These are phyloP conservation scores for Apiospora hydei DNA, from an alignment of 2,329 filamentous ascomycete genomes.

Conservation along the genomic window DNA sequence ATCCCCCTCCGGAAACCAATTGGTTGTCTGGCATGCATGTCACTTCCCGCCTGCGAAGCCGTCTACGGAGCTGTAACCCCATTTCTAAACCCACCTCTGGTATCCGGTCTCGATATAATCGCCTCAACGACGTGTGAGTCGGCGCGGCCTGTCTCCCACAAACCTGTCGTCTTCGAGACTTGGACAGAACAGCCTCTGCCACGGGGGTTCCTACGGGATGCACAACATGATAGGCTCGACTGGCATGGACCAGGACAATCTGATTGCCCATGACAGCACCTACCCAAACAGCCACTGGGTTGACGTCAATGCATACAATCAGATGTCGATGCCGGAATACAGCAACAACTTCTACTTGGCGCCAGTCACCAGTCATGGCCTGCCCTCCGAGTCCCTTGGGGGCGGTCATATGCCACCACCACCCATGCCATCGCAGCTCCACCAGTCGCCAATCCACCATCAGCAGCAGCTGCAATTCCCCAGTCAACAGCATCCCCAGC, in stretches of 20 bases:
- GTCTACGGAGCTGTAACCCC: slow-evolving; percentile 10
- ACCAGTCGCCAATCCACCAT: slow-evolving; percentile 54
- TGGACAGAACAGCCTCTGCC: slow-evolving; percentile 3
- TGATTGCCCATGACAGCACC: slow-evolving; percentile 51
- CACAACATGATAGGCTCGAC: slow-evolving; percentile 55
- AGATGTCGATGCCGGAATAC: slow-evolving; percentile 76
- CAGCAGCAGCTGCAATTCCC: slow-evolving; percentile 38
- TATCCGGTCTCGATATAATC: slow-evolving; percentile 17
- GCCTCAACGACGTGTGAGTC: slow-evolving; percentile 11
- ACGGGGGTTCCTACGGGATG: slow-evolving; percentile 43
- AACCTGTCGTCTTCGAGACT: slow-evolving; percentile 13
- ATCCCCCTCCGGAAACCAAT: slow-evolving; percentile 46
- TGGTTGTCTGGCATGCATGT: slow-evolving; percentile 55
- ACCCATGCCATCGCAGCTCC: slow-evolving; percentile 63
- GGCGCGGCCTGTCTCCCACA: background rate
- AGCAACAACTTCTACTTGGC: slow-evolving; percentile 67
- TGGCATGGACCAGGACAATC: slow-evolving; percentile 55
- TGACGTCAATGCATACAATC: slow-evolving; percentile 68
- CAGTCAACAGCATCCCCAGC: background rate
- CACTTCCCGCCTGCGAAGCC: slow-evolving; percentile 50
- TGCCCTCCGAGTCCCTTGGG: slow-evolving; percentile 58
- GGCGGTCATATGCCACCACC: slow-evolving; percentile 61
- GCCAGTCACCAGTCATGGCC: slow-evolving; percentile 51
- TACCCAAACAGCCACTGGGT: slow-evolving; percentile 60
- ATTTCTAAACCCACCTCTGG: slow-evolving; percentile 9